Percentiles rank a stretch among this genome's conserved stretches.
phyloP scores from a whole-genome alignment of 1,139 yeast genomes.

The Taphrina deformans region DNA sequence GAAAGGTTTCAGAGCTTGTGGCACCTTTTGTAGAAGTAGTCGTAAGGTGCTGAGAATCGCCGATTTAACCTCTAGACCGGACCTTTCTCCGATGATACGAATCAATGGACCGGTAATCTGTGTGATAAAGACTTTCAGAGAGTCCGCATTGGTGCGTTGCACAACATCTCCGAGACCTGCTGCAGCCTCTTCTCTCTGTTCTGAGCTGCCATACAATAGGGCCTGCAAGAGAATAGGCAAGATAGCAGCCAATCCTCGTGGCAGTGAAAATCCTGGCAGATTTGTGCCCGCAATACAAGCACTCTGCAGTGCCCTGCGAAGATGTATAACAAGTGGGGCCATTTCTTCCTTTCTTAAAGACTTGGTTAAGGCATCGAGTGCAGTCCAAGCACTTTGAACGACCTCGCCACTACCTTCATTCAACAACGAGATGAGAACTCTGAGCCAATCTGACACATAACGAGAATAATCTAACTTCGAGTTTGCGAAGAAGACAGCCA shows the following conservation, averaged over 20 bases:
- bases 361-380: conserved; percentile 66
- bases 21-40: conserved; percentile 74
- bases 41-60: conserved; percentile 85
- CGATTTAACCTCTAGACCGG: conserved; percentile 83
- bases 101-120: conserved; percentile 95
- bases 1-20: conserved; percentile 89
- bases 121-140: conserved; percentile 85
- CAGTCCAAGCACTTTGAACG: conserved; percentile 67
- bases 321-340: conserved; percentile 74
- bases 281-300: conserved; percentile 68
- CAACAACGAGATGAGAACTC: conserved; percentile 67
- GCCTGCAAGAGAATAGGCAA: conserved; percentile 94
- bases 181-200: conserved; percentile 83
- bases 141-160: conserved; percentile 77
- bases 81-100: conserved; percentile 96
- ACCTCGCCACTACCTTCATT: conserved; percentile 68
- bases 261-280: conserved; percentile 71
- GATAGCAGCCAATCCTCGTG: conserved; percentile 84
- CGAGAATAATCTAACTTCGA: conserved; percentile 69
- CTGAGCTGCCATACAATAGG: conserved; percentile 85
- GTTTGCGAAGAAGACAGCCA: conserved; percentile 67
- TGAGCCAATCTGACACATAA: conserved; percentile 74
- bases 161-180: conserved; percentile 85
- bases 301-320: conserved; percentile 67
- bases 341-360: conserved; percentile 65